Evolutionary conservation across 257 asterid genomes (phyloP).

Genomic region (Ballota nigra): DNA sequence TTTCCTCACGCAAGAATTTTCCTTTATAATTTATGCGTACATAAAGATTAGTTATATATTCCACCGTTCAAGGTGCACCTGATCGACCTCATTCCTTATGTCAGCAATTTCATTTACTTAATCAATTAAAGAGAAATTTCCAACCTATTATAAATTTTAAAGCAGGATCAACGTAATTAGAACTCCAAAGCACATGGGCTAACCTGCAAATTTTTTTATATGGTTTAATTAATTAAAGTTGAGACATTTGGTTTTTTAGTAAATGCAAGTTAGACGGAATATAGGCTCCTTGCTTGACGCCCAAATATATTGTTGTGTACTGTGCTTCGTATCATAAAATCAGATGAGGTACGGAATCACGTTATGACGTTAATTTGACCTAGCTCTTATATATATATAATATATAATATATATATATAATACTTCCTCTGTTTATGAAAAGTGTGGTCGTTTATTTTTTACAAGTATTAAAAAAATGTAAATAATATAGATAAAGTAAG

Average conservation of each 20-base stretch:
- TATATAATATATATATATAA: too few species aligned
- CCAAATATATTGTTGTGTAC: conserved; percentile 12
- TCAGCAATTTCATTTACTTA: background rate
- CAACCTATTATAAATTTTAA: background rate
- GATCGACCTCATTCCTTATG: background rate
- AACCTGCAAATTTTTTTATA: background rate
- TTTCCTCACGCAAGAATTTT: too few species aligned
- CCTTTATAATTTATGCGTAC: too few species aligned
- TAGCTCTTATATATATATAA: background rate
- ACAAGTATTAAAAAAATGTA: too few species aligned
- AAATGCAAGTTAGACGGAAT: conserved; percentile 23
- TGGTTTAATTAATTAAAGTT: background rate
- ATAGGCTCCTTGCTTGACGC: conserved; percentile 35
- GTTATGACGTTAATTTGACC: background rate
- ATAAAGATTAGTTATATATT: too few species aligned
- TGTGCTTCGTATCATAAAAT: conserved; percentile 16
- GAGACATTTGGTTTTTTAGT: conserved; percentile 22
- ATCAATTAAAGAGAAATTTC: background rate
- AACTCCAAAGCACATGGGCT: conserved; percentile 14
- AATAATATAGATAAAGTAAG: too few species aligned
- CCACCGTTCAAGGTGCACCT: background rate
- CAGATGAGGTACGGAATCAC: conserved; percentile 31
- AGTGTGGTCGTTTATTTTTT: too few species aligned
- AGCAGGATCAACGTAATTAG: conserved; percentile 14
- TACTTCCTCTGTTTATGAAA: too few species aligned